Percentiles rank a stretch among this genome's conserved stretches.
Conservation (phyloP, 1,139 yeast genomes). For the Debaryomyces psychrophilus region DNA sequence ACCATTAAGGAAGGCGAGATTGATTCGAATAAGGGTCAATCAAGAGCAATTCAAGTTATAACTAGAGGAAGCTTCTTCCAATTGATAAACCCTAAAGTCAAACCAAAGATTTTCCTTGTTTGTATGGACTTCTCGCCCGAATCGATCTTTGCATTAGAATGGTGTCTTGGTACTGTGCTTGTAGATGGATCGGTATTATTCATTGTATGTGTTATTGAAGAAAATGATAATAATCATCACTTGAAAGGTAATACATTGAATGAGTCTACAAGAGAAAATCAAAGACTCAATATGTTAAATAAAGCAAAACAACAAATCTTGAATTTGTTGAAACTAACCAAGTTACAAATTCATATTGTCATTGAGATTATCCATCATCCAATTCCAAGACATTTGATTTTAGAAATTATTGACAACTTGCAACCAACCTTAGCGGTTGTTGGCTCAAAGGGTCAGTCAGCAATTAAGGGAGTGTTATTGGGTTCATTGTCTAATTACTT, state of each 20-base stretch:
- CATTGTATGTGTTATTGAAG: slow-evolving; percentile 77
- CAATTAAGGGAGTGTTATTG: slow-evolving; percentile 73
- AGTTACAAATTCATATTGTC: slow-evolving; percentile 74
- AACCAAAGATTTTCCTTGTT: slow-evolving; percentile 70
- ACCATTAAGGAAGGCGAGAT: slow-evolving; percentile 63
- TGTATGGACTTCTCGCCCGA: slow-evolving; percentile 87
- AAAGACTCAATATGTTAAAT: slow-evolving; percentile 61
- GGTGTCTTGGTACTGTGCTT: slow-evolving; percentile 86
- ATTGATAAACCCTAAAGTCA: slow-evolving; percentile 49
- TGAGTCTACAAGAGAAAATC: slow-evolving; percentile 50
- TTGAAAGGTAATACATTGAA: slow-evolving; percentile 44
- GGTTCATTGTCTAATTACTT: slow-evolving; percentile 78
- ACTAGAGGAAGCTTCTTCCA: slow-evolving; percentile 72
- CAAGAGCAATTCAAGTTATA: slow-evolving; percentile 66
- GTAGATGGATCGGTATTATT: slow-evolving; percentile 84
- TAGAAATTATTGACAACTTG: slow-evolving; percentile 80
- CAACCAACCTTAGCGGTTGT: slow-evolving; percentile 84
- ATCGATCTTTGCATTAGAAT: slow-evolving; percentile 82
- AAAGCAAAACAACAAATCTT: slow-evolving; percentile 62
- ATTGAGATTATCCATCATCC: slow-evolving; percentile 82
- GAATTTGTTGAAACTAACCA: slow-evolving; percentile 66
- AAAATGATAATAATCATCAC: slow-evolving; percentile 54
- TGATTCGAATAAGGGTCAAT: slow-evolving; percentile 57
- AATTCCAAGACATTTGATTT: slow-evolving; percentile 81
- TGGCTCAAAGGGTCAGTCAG: slow-evolving; percentile 77